A percentile compares a stretch with the other conserved stretches of the same genome.
Evolutionary conservation across 2,329 filamentous ascomycete genomes (phyloP).

Genomic region (Fusarium bulbicola): DNA sequence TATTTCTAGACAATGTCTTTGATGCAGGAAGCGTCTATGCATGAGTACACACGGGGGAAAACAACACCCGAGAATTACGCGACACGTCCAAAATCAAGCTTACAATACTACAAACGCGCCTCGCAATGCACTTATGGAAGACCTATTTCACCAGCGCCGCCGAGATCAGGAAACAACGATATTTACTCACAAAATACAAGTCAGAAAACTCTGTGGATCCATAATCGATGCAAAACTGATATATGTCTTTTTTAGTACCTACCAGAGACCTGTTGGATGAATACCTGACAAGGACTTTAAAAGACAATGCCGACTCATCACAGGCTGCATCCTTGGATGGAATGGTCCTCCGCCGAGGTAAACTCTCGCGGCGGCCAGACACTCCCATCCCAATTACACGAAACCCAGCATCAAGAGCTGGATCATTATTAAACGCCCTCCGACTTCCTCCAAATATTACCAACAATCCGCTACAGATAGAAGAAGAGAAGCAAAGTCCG

Average conservation of each 20-base stretch:
- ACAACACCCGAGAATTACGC: not conserved
- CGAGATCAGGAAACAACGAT: fast-evolving
- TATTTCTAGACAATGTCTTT: too few relatives aligned
- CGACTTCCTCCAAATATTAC: too few relatives aligned
- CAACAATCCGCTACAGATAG: fast-evolving
- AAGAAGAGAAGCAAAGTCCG: not conserved
- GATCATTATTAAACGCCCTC: not conserved
- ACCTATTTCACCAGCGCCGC: not conserved
- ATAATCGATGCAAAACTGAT: not conserved
- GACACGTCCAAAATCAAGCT: not conserved
- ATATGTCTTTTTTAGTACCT: not conserved
- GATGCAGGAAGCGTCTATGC: not conserved
- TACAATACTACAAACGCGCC: fast-evolving
- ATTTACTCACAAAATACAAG: fast-evolving
- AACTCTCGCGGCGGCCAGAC: not conserved
- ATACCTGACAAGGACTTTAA: too few relatives aligned
- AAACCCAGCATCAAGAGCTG: fast-evolving
- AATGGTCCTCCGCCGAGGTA: fast-evolving
- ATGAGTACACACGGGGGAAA: not conserved
- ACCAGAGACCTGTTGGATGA: not conserved
- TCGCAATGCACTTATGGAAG: not conserved
- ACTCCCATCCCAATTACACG: not conserved
- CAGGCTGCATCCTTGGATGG: not conserved
- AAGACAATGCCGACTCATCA: not conserved
- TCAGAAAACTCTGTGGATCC: fast-evolving